Percentiles rank a stretch among this genome's conserved stretches.
Conservation (phyloP, 1,139 yeast species). For the Scheffersomyces lignicola region DNA sequence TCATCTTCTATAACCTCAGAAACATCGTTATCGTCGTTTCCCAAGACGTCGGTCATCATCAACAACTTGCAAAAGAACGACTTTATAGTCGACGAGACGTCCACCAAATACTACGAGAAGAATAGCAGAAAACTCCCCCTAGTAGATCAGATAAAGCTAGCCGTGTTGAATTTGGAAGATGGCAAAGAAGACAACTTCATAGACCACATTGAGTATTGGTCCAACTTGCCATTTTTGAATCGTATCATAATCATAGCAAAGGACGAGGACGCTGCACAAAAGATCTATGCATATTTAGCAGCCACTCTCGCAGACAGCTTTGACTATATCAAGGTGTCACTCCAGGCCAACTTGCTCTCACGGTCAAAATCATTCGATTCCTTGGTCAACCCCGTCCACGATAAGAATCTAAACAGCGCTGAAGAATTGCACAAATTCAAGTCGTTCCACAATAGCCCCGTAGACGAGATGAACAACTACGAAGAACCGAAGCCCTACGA, state of each 20-base stretch:
- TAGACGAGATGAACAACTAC: conserved; percentile 20
- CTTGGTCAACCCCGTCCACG: conserved; percentile 12
- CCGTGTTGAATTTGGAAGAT: conserved; percentile 26
- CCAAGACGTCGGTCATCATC: conserved; percentile 38
- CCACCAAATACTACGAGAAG: conserved; percentile 7
- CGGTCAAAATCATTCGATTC: conserved; percentile 41
- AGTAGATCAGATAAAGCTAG: conserved; percentile 37
- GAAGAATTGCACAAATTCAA: conserved; percentile 28
- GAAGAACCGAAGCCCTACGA: conserved; percentile 42
- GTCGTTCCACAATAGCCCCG: conserved; percentile 19
- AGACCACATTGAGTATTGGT: conserved; percentile 42
- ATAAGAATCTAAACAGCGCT: conserved; percentile 18
- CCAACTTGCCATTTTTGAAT: conserved; percentile 42
- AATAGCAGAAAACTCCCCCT: conserved; percentile 21
- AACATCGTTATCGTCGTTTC: conserved; percentile 5
- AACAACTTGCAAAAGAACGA: conserved; percentile 34
- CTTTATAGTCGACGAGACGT: conserved; percentile 21
- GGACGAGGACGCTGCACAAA: conserved; percentile 30
- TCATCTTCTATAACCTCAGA: conserved; percentile 1
- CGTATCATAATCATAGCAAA: conserved; percentile 43
- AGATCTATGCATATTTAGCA: conserved; percentile 24
- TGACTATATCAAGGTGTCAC: conserved; percentile 28
- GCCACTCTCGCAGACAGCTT: conserved; percentile 7
- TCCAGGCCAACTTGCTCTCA: conserved; percentile 44
- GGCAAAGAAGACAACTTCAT: conserved; percentile 21